Evolutionary conservation across 2,329 filamentous ascomycete species (phyloP).

Genomic region (Simplicillium sp.): DNA sequence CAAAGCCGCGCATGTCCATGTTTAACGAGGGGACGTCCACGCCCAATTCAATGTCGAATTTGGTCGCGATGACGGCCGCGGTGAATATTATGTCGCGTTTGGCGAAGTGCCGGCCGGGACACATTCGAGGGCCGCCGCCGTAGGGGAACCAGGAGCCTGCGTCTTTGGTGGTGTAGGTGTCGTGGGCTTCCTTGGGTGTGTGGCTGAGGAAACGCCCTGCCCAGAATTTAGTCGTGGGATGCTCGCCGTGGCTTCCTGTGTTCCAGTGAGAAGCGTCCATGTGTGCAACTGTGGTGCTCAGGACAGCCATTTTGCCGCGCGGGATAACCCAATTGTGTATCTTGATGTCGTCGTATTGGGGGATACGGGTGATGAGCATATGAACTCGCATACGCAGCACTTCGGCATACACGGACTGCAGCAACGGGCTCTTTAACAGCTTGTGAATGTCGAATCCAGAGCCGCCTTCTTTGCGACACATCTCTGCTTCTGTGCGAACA

Average conservation of each 20-base stretch:
- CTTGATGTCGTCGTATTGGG: conserved; percentile 11
- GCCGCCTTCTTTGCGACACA: background rate
- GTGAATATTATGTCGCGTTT: conserved; percentile 21
- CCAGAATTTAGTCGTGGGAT: conserved; percentile 12
- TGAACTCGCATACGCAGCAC: conserved; percentile 18
- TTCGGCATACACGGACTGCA: conserved; percentile 26
- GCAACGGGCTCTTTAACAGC: conserved; percentile 14
- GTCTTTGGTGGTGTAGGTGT: conserved; percentile 7
- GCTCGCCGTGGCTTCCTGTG: conserved; percentile 2
- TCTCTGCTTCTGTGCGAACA: background rate
- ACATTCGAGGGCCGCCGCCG: conserved; percentile 21
- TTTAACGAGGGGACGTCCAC: background rate
- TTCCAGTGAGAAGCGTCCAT: conserved; percentile 10
- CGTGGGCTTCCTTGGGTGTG: conserved; percentile 8
- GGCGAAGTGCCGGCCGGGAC: conserved; percentile 24
- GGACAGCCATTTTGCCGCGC: conserved; percentile 8
- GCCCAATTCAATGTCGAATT: conserved; percentile 19
- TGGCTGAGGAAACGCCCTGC: conserved; percentile 12
- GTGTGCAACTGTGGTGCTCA: conserved; percentile 1
- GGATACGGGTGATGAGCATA: conserved; percentile 11
- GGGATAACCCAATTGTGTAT: conserved; percentile 10
- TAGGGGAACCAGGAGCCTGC: conserved; percentile 23
- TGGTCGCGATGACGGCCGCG: conserved; percentile 18
- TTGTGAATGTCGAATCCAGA: conserved; percentile 8
- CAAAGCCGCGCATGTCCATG: conserved; percentile 1